A percentile compares a stretch with the other conserved stretches of the same genome.
Conservation (phyloP, 2,329 filamentous ascomycete genomes). For the Xylaria sp. region DNA sequence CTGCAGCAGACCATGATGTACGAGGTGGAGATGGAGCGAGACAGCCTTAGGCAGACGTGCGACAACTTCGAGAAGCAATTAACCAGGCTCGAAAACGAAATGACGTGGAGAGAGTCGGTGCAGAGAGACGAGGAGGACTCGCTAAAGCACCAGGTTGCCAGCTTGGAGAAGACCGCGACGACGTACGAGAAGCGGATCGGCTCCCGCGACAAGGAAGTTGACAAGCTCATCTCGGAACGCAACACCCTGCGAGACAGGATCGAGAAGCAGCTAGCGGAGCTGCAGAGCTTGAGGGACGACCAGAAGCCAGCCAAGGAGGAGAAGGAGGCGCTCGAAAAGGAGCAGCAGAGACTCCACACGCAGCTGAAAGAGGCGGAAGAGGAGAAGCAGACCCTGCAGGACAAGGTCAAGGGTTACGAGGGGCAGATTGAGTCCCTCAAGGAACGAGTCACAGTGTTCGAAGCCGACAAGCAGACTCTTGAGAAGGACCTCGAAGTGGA, state of each 20-base stretch:
- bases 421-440: slow-evolving; percentile 33
- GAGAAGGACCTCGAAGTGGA: slow-evolving; percentile 18
- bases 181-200: slow-evolving; percentile 31
- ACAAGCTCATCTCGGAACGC: slow-evolving; percentile 29
- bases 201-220: slow-evolving; percentile 34
- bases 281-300: slow-evolving; percentile 21
- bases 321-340: slow-evolving; percentile 33
- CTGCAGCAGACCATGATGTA: slow-evolving; percentile 35
- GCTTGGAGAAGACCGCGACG: slow-evolving; percentile 26
- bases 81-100: slow-evolving; percentile 28
- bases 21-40: slow-evolving; percentile 40
- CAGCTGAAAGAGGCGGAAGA: slow-evolving; percentile 31
- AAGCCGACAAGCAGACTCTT: slow-evolving; percentile 23
- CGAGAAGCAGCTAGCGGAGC: slow-evolving; percentile 22
- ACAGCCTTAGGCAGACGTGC: slow-evolving; percentile 34
- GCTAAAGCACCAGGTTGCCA: slow-evolving; percentile 30
- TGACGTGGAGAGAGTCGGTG: slow-evolving; percentile 26
- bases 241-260: slow-evolving; percentile 24
- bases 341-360: slow-evolving; percentile 33
- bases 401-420: slow-evolving; percentile 35
- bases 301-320: slow-evolving; percentile 23
- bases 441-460: slow-evolving; percentile 30
- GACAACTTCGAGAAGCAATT: slow-evolving; percentile 33
- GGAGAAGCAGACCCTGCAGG: slow-evolving; percentile 33
- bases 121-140: slow-evolving; percentile 31